phyloP scores from a whole-genome alignment of 495 filamentous ascomycete species.

The Lineolata rhizophorae region DNA sequence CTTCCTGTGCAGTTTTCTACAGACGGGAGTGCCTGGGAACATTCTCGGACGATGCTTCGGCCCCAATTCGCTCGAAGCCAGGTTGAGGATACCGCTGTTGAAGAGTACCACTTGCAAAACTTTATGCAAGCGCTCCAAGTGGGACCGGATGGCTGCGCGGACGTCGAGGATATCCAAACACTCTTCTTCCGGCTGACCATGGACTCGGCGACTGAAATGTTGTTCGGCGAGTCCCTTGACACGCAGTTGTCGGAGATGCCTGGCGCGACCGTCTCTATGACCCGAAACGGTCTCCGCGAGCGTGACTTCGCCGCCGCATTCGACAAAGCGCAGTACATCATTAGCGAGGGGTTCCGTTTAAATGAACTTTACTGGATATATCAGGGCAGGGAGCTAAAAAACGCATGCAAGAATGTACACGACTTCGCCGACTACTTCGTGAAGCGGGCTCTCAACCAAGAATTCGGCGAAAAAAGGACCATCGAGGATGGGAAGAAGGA shows the following conservation, averaged over 20 bases:
- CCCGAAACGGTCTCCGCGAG: too few species aligned
- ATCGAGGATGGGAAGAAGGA: slow-evolving; percentile 1
- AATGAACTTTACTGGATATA: not conserved
- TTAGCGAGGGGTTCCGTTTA: too few species aligned
- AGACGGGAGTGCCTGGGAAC: slow-evolving; percentile 54
- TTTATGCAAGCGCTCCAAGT: slow-evolving; percentile 1
- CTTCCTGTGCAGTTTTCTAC: slow-evolving; percentile 50
- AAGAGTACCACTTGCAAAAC: not conserved
- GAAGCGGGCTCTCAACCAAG: slow-evolving; percentile 13
- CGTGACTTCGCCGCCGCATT: not conserved
- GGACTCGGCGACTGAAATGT: slow-evolving; percentile 2
- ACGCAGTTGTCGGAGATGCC: not conserved
- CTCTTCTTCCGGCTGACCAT: slow-evolving; percentile 3
- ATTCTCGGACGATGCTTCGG: slow-evolving; percentile 26
- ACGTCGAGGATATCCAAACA: not conserved
- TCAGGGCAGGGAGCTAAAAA: not conserved
- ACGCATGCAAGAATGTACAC: slow-evolving; percentile 7
- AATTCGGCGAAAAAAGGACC: slow-evolving; percentile 31
- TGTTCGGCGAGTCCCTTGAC: slow-evolving; percentile 1
- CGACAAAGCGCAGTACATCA: not conserved
- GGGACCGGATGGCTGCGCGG: slow-evolving; percentile 1
- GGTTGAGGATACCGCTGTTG: not conserved
- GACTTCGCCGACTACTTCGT: slow-evolving; percentile 27
- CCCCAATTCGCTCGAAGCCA: not conserved
- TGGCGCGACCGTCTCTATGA: too few species aligned